phyloP scores from a whole-genome alignment of 208 protist genomes.

The Tritrichomonas foetus region DNA sequence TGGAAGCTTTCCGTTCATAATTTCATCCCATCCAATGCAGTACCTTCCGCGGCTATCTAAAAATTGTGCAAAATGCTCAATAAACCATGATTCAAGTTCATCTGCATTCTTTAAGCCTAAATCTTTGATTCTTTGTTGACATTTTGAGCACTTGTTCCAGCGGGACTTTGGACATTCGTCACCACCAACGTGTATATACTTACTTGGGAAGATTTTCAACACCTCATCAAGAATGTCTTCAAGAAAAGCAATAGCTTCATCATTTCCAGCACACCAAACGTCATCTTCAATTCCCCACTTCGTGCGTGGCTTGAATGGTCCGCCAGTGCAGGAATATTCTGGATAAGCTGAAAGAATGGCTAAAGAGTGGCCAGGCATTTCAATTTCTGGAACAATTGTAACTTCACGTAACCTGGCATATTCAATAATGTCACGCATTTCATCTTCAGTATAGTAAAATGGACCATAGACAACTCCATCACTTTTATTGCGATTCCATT shows the following conservation, averaged over 20 bases:
- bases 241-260: neutral
- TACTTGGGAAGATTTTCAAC: neutral
- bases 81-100: neutral
- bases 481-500: neutral
- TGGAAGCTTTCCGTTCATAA: neutral
- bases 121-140: neutral
- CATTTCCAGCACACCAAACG: neutral
- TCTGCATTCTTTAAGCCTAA: neutral
- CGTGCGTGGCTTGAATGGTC: neutral
- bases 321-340: neutral
- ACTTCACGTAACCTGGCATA: neutral
- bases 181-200: constrained; percentile 37
- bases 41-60: neutral
- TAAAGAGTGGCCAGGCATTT: constrained; percentile 28
- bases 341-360: neutral
- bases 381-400: constrained; percentile 40
- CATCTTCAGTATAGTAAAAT: constrained; percentile 35
- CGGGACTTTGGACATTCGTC: neutral
- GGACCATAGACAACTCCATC: neutral
- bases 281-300: neutral
- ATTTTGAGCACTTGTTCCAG: neutral
- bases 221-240: neutral
- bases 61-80: neutral
- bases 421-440: constrained; percentile 40
- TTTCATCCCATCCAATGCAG: constrained; percentile 31